phyloP scores from a whole-genome alignment of 345 rosid genomes.

The Eucalyptus pumila region DNA sequence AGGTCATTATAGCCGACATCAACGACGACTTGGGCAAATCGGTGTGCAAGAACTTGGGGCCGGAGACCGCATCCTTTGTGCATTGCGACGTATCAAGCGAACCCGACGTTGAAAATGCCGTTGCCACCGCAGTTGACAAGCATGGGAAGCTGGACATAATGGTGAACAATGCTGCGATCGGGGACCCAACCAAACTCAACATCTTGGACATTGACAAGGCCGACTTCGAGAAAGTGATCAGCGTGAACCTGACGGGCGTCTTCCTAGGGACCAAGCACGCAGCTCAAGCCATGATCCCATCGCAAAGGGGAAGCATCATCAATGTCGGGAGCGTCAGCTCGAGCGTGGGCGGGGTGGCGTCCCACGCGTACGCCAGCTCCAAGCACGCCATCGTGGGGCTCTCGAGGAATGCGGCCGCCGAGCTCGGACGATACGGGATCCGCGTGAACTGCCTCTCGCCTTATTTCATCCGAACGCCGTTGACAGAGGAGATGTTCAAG shows the following conservation, averaged over 20 bases:
- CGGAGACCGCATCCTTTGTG: not conserved
- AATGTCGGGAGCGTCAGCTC: not conserved
- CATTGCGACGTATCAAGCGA: constrained; percentile 7
- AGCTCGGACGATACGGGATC: constrained; percentile 4
- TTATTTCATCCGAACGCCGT: not conserved
- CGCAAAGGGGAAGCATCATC: not conserved
- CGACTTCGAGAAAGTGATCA: not conserved
- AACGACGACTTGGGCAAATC: not conserved
- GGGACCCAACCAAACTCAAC: not conserved
- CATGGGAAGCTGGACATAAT: constrained; percentile 2
- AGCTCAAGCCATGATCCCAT: constrained; percentile 5
- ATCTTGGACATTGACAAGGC: not conserved
- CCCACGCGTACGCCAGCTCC: constrained; percentile 6
- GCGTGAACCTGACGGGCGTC: not conserved
- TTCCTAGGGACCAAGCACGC: constrained; percentile 17
- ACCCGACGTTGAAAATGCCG: not conserved
- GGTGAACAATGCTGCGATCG: not conserved
- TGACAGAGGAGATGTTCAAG: not conserved
- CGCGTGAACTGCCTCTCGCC: constrained; percentile 9
- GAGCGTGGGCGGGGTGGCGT: not conserved
- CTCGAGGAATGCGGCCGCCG: not conserved
- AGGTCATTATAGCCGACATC: constrained; percentile 1
- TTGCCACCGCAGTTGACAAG: not conserved
- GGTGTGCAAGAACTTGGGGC: not conserved
- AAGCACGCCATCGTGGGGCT: constrained; percentile 10